Evolutionary conservation across 106 monocot species (phyloP).

Genomic region (Phalaenopsis equestris): DNA sequence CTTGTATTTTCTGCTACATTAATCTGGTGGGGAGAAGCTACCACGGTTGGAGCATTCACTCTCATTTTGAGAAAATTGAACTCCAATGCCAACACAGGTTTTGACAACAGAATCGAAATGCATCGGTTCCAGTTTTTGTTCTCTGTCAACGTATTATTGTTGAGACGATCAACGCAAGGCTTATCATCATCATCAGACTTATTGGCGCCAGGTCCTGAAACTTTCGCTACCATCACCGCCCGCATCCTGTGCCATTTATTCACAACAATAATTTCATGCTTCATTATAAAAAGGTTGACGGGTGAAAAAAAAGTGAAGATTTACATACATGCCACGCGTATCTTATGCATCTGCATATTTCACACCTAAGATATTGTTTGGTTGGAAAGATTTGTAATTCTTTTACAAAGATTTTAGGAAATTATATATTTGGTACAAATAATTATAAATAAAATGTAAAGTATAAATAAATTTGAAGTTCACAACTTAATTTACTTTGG

Average conservation of each 20-base stretch:
- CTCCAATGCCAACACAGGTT: constrained; percentile 68
- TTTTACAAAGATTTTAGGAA: too few relatives aligned
- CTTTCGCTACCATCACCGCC: constrained; percentile 43
- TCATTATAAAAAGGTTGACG: too few relatives aligned
- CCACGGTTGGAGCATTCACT: constrained; percentile 55
- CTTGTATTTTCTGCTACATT: constrained; percentile 14
- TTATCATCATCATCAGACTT: not conserved
- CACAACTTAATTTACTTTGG: too few relatives aligned
- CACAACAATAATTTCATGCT: not conserved
- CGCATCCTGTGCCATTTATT: constrained; percentile 40
- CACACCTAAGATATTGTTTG: too few relatives aligned
- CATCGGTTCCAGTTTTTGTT: constrained; percentile 25
- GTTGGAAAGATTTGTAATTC: too few relatives aligned
- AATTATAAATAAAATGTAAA: too few relatives aligned
- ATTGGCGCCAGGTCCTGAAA: constrained; percentile 22
- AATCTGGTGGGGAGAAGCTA: constrained; percentile 18
- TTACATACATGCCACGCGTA: too few relatives aligned
- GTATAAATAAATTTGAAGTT: too few relatives aligned
- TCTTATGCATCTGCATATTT: too few relatives aligned
- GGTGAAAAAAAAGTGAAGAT: not conserved
- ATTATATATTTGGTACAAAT: too few relatives aligned
- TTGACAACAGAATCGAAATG: constrained; percentile 59
- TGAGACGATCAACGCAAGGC: constrained; percentile 5
- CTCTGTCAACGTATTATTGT: constrained; percentile 2
- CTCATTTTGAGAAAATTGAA: constrained; percentile 73